Conservation (phyloP, 169 alveolate species). For the Cryptosporidium meleagridis region DNA sequence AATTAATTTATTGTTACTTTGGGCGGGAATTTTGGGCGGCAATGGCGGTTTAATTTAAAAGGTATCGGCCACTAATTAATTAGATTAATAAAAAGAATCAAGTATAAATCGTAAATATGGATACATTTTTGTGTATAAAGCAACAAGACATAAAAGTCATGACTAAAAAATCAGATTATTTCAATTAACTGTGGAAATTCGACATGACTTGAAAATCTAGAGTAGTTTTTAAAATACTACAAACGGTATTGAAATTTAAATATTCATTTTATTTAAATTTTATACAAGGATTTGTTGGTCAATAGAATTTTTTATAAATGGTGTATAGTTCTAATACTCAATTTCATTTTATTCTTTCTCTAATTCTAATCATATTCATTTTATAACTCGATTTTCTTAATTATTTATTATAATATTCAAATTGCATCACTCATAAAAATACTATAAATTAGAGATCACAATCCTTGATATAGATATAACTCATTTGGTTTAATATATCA, state of each 20-base stretch:
- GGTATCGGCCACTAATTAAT: conserved; percentile 3
- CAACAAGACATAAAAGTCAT: background rate
- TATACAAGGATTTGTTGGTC: too few relatives aligned
- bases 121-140: background rate
- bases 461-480: background rate
- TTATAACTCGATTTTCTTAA: too few relatives aligned
- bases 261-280: too few relatives aligned
- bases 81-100: background rate
- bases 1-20: background rate
- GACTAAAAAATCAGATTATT: background rate
- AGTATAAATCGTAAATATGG: background rate
- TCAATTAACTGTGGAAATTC: background rate
- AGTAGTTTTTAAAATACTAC: too few relatives aligned
- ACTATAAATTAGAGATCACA: too few relatives aligned
- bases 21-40: background rate
- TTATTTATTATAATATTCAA: too few relatives aligned
- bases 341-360: too few relatives aligned
- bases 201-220: background rate
- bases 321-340: too few relatives aligned
- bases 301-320: too few relatives aligned
- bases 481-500: background rate
- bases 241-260: background rate
- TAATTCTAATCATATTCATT: too few relatives aligned
- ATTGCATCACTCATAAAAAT: too few relatives aligned
- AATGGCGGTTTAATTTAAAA: background rate